Evolutionary conservation across 2,329 filamentous ascomycete species (phyloP), one percentile per base, ranked within the genome.

Genomic region (Ilyonectria mors-panacis): DNA sequence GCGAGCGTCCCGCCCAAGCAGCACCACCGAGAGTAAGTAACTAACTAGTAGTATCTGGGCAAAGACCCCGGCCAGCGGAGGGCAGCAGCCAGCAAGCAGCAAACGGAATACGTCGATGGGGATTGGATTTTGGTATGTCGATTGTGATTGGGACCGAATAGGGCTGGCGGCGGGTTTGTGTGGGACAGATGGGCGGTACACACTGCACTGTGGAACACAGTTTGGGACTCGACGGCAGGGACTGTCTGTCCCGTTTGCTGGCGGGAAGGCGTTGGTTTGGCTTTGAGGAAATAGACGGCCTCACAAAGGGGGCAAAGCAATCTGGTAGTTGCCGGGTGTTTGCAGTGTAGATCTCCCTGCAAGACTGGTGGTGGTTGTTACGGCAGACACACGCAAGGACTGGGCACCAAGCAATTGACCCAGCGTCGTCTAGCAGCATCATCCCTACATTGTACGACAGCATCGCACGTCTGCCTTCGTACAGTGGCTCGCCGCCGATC

Each of bases 141-240:
- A 42, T 42, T 67, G 60, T 75, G 73, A 75, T 75, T 75, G 73
- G 73, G 66, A 56, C 68, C 63, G 68, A 62, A 57, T 74, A 75
- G 73, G 73, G 73, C 71, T 75, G 65, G 67, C 59, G 59, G 60
- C 63, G 59, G 69, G 65, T 55, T 71, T 53, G 53, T 66, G 72
- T 74, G 72, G 72, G 72, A 74, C 72, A 35, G 50, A 28, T 42
- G 15, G 15, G 15, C 45, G 45, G 33, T 57, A 8, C 39, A 42
- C 15, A n/a, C 39, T 42, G 39, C 26, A 42, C 30, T 42, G 39
- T 42, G 44, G n/a, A 45, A 45, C 44, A 45, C 9, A 21, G 9
- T 23, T 23, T 42, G 15, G 39, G 39, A n/a, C 39, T 42, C 39
- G 39, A n/a, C 39, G 39, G n/a, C 39, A 42, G 39, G 39, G 39